These are phyloP conservation scores for Paramecium octaurelia DNA, from an alignment of 73 alveolate species.

Conservation along the genomic window DNA sequence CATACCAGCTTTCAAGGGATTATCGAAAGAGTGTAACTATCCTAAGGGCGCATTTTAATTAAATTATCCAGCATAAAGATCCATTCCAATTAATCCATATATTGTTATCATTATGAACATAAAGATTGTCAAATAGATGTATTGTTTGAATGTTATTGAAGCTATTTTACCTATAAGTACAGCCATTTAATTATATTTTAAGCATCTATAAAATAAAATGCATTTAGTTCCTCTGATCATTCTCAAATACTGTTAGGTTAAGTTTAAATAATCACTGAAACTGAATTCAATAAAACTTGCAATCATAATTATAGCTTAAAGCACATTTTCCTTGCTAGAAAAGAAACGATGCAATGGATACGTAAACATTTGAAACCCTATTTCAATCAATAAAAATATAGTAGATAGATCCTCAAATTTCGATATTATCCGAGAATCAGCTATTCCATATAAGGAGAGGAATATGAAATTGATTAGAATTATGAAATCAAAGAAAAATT, in stretches of 20 bases:
- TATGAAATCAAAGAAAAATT: background rate
- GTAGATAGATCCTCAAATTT: background rate
- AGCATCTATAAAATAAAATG: background rate
- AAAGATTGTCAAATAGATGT: background rate
- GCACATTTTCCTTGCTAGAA: background rate
- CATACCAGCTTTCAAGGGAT: slow-evolving; percentile 18
- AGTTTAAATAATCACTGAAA: background rate
- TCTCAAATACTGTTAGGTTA: background rate
- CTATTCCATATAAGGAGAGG: background rate
- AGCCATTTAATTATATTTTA: slow-evolving; percentile 10
- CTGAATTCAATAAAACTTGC: background rate
- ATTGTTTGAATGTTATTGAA: background rate
- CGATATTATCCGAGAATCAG: background rate
- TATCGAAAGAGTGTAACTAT: background rate
- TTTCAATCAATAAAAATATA: background rate
- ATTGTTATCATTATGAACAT: background rate
- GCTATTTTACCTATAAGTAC: background rate
- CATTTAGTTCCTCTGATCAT: slow-evolving; percentile 4
- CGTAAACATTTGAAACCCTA: background rate
- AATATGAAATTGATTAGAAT: background rate
- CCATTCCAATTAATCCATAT: background rate
- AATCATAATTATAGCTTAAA: background rate
- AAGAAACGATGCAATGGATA: background rate
- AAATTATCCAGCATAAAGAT: background rate
- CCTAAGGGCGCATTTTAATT: background rate